Evolutionary conservation across 2,329 filamentous ascomycete genomes (phyloP).

Genomic region (Aureobasidium mangrovei): DNA sequence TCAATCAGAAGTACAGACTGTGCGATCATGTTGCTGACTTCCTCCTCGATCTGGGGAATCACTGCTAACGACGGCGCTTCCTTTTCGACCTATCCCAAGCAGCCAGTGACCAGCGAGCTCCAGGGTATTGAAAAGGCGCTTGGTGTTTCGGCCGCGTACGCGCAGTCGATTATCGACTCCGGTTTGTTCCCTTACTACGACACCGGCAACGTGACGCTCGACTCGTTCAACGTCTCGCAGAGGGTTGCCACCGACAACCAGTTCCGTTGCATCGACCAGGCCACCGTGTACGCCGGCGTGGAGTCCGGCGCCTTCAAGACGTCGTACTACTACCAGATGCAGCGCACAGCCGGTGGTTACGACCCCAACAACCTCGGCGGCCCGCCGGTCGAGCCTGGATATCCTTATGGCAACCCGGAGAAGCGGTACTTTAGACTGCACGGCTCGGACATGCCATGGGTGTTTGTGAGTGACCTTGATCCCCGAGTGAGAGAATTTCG

Average conservation of each 20-base stretch:
- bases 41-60: constrained; percentile 11
- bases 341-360: constrained; percentile 46
- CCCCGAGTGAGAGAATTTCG: constrained; percentile 15
- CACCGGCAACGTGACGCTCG: constrained; percentile 44
- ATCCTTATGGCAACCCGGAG: constrained; percentile 40
- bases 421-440: constrained; percentile 50
- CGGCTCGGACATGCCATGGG: constrained; percentile 43
- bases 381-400: constrained; percentile 31
- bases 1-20: too few relatives aligned
- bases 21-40: too few relatives aligned
- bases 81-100: constrained; percentile 42
- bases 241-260: constrained; percentile 50
- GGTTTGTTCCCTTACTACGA: constrained; percentile 43
- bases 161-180: constrained; percentile 34
- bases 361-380: constrained; percentile 47
- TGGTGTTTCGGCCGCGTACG: constrained; percentile 34
- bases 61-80: constrained; percentile 49
- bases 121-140: constrained; percentile 39
- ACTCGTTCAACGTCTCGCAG: constrained; percentile 48
- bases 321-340: constrained; percentile 53
- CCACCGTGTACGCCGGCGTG: constrained; percentile 46
- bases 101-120: constrained; percentile 33
- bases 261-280: constrained; percentile 53
- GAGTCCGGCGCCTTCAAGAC: constrained; percentile 38
- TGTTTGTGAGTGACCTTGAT: constrained; percentile 42